These are phyloP conservation scores for Neurospora tetrasperma DNA, from an alignment of 495 filamentous ascomycete genomes.

Conservation along the genomic window DNA sequence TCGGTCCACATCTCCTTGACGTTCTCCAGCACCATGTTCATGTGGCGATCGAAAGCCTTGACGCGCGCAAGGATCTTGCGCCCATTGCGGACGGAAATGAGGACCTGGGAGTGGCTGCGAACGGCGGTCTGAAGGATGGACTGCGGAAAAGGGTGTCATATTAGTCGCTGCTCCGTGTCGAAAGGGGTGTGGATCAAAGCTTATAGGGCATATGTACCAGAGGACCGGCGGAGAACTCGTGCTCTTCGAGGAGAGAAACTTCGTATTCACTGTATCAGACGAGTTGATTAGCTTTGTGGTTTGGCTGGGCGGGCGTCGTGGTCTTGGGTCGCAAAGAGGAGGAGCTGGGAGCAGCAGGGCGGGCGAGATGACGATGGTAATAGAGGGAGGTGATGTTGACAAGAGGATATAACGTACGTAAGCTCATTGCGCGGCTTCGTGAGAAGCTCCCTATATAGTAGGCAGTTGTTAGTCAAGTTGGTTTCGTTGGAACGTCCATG, in stretches of 20 bases:
- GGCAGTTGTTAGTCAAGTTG: not conserved
- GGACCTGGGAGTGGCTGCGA: constrained; percentile 71
- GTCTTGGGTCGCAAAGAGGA: not conserved
- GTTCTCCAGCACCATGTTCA: constrained; percentile 24
- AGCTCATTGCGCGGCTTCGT: constrained; percentile 71
- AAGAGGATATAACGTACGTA: constrained; percentile 48
- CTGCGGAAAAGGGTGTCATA: not conserved
- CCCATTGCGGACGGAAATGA: constrained; percentile 75
- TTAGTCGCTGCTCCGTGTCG: not conserved
- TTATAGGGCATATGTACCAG: constrained; percentile 38
- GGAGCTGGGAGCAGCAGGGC: not conserved
- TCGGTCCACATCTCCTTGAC: constrained; percentile 99
- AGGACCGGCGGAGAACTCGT: constrained; percentile 72
- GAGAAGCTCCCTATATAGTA: constrained; percentile 55
- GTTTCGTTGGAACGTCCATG: not conserved
- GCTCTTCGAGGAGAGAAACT: constrained; percentile 74
- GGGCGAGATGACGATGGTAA: not conserved
- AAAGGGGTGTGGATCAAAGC: not conserved
- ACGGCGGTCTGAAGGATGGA: constrained; percentile 91
- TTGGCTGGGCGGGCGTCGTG: constrained; percentile 1
- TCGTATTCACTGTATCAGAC: constrained; percentile 62
- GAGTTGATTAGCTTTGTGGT: not conserved
- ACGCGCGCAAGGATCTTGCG: constrained; percentile 36
- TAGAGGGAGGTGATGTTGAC: not conserved
- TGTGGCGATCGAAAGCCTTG: constrained; percentile 40